Conservation (phyloP, 495 filamentous ascomycete genomes). For the Trichocladium uniseriatum region DNA sequence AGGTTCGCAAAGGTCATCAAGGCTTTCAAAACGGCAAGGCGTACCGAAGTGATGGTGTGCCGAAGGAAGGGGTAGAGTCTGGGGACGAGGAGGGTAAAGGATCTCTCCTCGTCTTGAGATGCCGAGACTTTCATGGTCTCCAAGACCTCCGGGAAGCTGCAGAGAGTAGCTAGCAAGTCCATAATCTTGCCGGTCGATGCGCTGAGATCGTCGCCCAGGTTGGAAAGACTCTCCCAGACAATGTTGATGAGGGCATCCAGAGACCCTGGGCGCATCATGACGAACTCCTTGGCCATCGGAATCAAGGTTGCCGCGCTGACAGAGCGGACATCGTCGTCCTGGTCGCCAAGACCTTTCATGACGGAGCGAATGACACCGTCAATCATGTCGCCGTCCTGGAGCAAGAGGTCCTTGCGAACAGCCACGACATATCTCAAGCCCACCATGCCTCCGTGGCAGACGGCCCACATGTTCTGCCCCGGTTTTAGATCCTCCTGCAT, state of each 20-base stretch:
- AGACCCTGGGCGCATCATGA: conserved; percentile 65
- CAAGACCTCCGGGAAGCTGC: conserved; percentile 85
- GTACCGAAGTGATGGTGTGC: conserved; percentile 92
- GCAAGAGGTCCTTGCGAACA: conserved; percentile 80
- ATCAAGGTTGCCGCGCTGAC: conserved; percentile 95
- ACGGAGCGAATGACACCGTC: conserved; percentile 87
- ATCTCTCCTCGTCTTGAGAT: conserved; percentile 67
- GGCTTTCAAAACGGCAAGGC: conserved; percentile 84
- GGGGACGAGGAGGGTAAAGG: conserved; percentile 85
- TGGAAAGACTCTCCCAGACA: conserved; percentile 94
- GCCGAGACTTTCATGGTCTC: conserved; percentile 91
- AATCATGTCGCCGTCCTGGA: conserved; percentile 73
- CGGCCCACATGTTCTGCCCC: conserved; percentile 71
- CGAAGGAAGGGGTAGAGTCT: conserved; percentile 92
- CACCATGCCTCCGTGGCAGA: conserved; percentile 97
- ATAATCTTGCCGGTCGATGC: conserved; percentile 96
- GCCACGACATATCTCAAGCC: conserved; percentile 90
- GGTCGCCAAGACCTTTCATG: conserved; percentile 86
- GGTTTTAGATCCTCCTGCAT: conserved; percentile 77
- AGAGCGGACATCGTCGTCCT: conserved; percentile 90
- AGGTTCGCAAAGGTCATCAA: conserved; percentile 87
- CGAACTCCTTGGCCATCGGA: conserved; percentile 89
- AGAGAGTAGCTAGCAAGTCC: conserved; percentile 92
- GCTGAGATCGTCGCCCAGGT: conserved; percentile 89
- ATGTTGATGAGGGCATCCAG: conserved; percentile 79